Percentiles rank a stretch among this genome's conserved stretches.
These are phyloP conservation scores for Xylaria sp. DNA, from an alignment of 495 filamentous ascomycete genomes.

Conservation along the genomic window DNA sequence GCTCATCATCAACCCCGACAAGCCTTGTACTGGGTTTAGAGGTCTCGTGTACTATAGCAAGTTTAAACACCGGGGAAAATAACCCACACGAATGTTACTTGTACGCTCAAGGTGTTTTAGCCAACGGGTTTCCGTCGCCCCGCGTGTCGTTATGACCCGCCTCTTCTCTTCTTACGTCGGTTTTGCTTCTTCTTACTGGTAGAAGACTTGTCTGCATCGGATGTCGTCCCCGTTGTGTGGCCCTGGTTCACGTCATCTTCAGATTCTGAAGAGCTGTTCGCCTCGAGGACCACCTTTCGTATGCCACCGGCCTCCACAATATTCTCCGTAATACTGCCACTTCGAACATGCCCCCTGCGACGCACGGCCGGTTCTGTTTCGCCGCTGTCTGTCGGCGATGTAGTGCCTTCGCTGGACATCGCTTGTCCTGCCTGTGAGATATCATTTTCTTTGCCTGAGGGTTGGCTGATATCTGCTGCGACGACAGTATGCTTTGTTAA, in stretches of 20 bases:
- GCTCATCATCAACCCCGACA: not conserved
- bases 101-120: not conserved
- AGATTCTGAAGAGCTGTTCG: conserved; percentile 60
- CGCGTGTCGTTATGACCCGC: conserved; percentile 40
- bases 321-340: conserved; percentile 89
- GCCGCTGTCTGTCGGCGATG: conserved; percentile 34
- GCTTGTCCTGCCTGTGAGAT: conserved; percentile 31
- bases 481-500: conserved; percentile 39
- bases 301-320: conserved; percentile 81
- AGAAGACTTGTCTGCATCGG: conserved; percentile 24
- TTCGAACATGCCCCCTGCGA: conserved; percentile 68
- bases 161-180: conserved; percentile 52
- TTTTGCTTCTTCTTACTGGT: conserved; percentile 43
- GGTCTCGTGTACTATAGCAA: not conserved
- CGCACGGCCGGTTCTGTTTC: conserved; percentile 30
- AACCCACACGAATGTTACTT: not conserved
- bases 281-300: conserved; percentile 84
- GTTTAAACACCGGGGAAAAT: not conserved
- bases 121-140: not conserved
- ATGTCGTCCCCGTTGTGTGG: conserved; percentile 22
- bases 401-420: conserved; percentile 23
- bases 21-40: not conserved
- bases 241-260: conserved; percentile 27
- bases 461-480: conserved; percentile 31
- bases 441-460: conserved; percentile 33